A percentile compares a stretch with the other conserved stretches of the same genome.
phyloP scores from a whole-genome alignment of 2,329 filamentous ascomycete species.

The Ophiostoma angusticollis region DNA sequence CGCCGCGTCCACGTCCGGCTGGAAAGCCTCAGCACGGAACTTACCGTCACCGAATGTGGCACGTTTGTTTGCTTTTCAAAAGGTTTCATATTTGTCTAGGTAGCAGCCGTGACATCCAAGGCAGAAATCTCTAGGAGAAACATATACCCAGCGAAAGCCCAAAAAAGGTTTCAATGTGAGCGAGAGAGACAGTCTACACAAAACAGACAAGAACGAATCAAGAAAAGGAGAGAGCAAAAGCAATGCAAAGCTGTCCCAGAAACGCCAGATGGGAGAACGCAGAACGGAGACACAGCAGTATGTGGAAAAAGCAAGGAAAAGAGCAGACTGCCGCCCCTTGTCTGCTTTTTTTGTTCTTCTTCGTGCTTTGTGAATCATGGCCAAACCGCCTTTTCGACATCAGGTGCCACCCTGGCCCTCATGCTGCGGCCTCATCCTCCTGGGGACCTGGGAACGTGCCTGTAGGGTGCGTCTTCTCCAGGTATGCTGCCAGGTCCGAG shows the following conservation, averaged over 20 bases:
- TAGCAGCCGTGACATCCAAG: too few relatives aligned
- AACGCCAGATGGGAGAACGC: constrained; percentile 2
- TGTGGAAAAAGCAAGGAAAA: background rate
- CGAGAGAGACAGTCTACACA: background rate
- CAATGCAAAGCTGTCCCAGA: background rate
- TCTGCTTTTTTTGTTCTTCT: background rate
- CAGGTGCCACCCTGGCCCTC: background rate
- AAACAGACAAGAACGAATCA: background rate
- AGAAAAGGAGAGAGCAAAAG: background rate
- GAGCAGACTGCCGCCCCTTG: background rate
- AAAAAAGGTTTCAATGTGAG: background rate
- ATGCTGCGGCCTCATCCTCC: constrained; percentile 10
- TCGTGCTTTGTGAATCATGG: background rate
- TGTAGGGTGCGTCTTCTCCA: constrained; percentile 59
- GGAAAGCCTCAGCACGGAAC: too few relatives aligned
- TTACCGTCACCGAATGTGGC: too few relatives aligned
- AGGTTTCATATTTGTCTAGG: too few relatives aligned
- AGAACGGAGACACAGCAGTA: too few relatives aligned
- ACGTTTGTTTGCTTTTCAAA: too few relatives aligned
- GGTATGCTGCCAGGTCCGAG: constrained; percentile 69
- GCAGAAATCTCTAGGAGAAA: too few relatives aligned
- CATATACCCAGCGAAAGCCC: too few relatives aligned
- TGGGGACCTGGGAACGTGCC: constrained; percentile 11
- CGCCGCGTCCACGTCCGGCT: too few relatives aligned
- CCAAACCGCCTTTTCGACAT: background rate